Evolutionary conservation across 805 yeast genomes (phyloP).

Genomic region (Candida maltosa): DNA sequence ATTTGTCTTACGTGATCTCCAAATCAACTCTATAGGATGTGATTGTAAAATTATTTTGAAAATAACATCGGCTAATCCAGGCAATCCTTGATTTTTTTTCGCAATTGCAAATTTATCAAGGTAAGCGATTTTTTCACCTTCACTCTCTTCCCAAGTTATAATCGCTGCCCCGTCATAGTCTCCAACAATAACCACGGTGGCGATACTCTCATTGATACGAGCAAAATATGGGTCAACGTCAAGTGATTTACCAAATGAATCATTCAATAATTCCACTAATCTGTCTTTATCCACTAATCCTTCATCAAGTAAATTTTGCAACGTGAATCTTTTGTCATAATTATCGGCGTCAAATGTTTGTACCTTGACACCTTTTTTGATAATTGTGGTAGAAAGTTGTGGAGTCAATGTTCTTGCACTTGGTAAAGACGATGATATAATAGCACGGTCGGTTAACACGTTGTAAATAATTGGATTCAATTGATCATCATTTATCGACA

Average conservation of each 20-base stretch:
- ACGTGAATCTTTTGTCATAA: constrained; percentile 33
- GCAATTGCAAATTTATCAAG: constrained; percentile 93
- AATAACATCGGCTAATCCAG: constrained; percentile 90
- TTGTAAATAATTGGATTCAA: constrained; percentile 88
- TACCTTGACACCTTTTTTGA: constrained; percentile 72
- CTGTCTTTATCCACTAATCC: constrained; percentile 51
- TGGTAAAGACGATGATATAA: constrained; percentile 88
- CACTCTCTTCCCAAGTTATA: constrained; percentile 68
- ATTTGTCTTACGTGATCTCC: constrained; percentile 86
- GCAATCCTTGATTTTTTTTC: constrained; percentile 78
- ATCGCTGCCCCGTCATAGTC: constrained; percentile 96
- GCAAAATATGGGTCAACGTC: constrained; percentile 62
- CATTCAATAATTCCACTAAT: constrained; percentile 63
- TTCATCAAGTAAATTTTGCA: constrained; percentile 33
- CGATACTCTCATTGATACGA: constrained; percentile 63
- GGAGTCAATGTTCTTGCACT: constrained; percentile 53
- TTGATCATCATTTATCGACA: constrained; percentile 49
- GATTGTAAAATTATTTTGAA: constrained; percentile 73
- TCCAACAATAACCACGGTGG: constrained; percentile 82
- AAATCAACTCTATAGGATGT: constrained; percentile 71
- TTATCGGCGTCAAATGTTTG: constrained; percentile 31
- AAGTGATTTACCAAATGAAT: constrained; percentile 72
- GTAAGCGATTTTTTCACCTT: constrained; percentile 54
- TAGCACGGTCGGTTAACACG: constrained; percentile 85
- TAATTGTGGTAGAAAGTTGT: constrained; percentile 68